These are phyloP conservation scores for Senna tora DNA, from an alignment of 306 rosid genomes.

Conservation along the genomic window DNA sequence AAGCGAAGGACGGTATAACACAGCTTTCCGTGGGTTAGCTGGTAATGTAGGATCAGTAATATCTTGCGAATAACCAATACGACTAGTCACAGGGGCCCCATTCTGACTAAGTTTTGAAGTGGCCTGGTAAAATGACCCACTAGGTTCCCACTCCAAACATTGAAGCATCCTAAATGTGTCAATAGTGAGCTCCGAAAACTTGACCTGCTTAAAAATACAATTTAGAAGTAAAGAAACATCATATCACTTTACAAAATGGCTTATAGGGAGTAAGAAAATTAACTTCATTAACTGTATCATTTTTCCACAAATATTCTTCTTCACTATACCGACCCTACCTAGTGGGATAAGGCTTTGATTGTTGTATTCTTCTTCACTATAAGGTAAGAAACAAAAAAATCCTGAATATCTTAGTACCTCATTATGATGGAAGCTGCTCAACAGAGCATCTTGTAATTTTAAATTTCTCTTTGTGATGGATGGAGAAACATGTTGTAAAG, in stretches of 20 bases:
- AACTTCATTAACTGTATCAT: slow-evolving; percentile 5
- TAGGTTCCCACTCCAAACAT: slow-evolving; percentile 96
- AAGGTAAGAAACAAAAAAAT: slow-evolving; percentile 29
- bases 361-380: slow-evolving; percentile 13
- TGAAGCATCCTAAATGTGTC: slow-evolving; percentile 99
- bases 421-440: slow-evolving; percentile 83
- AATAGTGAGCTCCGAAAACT: slow-evolving; percentile 86
- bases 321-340: too few relatives aligned
- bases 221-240: slow-evolving; percentile 11
- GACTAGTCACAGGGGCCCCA: slow-evolving; percentile 64
- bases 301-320: slow-evolving; percentile 6
- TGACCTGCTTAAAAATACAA: slow-evolving; percentile 61
- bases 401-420: slow-evolving; percentile 60
- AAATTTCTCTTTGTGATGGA: slow-evolving; percentile 57
- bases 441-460: slow-evolving; percentile 77
- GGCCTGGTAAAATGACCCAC: slow-evolving; percentile 84
- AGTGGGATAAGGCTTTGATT: too few relatives aligned
- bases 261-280: not conserved
- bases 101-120: slow-evolving; percentile 65
- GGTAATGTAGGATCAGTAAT: slow-evolving; percentile 92
- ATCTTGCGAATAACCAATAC: slow-evolving; percentile 74
- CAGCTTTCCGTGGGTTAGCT: slow-evolving; percentile 84
- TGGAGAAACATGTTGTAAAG: slow-evolving; percentile 54
- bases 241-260: slow-evolving; percentile 23
- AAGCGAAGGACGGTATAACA: slow-evolving; percentile 78